Percentiles rank a stretch among this genome's conserved stretches.
These are phyloP conservation scores for Xylaria longipes DNA, from an alignment of 495 filamentous ascomycete genomes.

Conservation along the genomic window DNA sequence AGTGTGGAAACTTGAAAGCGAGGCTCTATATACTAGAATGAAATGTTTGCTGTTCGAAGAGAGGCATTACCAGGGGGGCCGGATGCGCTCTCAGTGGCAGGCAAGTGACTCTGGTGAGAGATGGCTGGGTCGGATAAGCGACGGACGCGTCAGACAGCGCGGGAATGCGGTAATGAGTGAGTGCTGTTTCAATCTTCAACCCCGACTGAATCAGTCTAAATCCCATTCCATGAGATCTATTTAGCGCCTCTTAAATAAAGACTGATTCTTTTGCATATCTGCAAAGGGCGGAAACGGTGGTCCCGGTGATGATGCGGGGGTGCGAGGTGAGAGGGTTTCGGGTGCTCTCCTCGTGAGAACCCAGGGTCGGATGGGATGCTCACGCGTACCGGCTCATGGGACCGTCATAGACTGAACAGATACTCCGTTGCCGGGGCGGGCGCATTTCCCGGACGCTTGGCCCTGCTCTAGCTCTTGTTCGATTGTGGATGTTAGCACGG, in stretches of 20 bases:
- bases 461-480: background rate
- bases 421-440: background rate
- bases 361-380: constrained; percentile 17
- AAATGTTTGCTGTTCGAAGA: background rate
- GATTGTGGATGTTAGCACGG: background rate
- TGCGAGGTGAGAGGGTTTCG: background rate
- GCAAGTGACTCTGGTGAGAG: background rate
- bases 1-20: background rate
- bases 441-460: constrained; percentile 4
- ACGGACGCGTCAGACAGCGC: background rate
- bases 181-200: background rate
- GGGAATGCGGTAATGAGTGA: background rate
- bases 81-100: background rate
- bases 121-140: background rate
- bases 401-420: background rate
- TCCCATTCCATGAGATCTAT: background rate
- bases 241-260: background rate
- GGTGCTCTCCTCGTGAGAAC: constrained; percentile 3
- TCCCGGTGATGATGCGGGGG: background rate
- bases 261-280: background rate
- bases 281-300: background rate
- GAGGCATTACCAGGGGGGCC: background rate
- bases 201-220: background rate
- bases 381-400: constrained; percentile 16
- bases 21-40: background rate